These are phyloP conservation scores for Claviceps purpurea DNA, from an alignment of 2,329 filamentous ascomycete species.

Conservation along the genomic window DNA sequence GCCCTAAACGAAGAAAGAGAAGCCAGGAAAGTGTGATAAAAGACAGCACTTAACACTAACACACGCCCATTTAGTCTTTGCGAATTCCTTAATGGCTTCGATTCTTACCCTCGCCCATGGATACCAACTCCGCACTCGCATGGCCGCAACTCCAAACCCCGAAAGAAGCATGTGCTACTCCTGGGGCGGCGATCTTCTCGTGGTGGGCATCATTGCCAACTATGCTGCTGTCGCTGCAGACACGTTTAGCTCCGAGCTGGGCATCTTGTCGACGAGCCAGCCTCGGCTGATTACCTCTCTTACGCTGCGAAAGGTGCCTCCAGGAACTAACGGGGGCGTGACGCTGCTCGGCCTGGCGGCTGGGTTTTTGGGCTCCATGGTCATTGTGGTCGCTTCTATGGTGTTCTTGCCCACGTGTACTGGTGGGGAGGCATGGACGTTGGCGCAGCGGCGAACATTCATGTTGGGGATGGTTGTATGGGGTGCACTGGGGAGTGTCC, in stretches of 20 bases:
- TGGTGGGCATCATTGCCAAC: conserved; percentile 59
- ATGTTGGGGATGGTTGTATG: conserved; percentile 51
- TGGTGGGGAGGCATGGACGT: conserved; percentile 33
- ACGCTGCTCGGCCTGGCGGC: conserved; percentile 61
- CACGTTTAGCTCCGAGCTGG: conserved; percentile 89
- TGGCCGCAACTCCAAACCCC: conserved; percentile 20
- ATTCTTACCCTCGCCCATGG: conserved; percentile 46
- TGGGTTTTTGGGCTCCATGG: conserved; percentile 59
- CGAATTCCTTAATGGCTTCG: conserved; percentile 72
- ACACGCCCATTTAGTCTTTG: conserved; percentile 44
- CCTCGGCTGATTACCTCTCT: conserved; percentile 80
- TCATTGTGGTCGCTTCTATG: conserved; percentile 53
- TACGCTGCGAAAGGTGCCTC: conserved; percentile 63
- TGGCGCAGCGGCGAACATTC: conserved; percentile 29
- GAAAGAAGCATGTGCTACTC: conserved; percentile 39
- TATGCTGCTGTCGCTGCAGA: conserved; percentile 89
- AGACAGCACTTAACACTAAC: background rate
- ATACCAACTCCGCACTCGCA: conserved; percentile 41
- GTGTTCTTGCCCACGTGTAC: conserved; percentile 57
- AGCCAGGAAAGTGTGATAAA: background rate
- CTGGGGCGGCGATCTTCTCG: conserved; percentile 48
- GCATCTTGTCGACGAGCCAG: conserved; percentile 63
- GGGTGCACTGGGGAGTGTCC: conserved; percentile 65
- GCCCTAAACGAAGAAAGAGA: background rate
- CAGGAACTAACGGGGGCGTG: conserved; percentile 88